Base-by-base conservation (phyloP, 116 monocot genomes). In the Iris pallida region DNA sequence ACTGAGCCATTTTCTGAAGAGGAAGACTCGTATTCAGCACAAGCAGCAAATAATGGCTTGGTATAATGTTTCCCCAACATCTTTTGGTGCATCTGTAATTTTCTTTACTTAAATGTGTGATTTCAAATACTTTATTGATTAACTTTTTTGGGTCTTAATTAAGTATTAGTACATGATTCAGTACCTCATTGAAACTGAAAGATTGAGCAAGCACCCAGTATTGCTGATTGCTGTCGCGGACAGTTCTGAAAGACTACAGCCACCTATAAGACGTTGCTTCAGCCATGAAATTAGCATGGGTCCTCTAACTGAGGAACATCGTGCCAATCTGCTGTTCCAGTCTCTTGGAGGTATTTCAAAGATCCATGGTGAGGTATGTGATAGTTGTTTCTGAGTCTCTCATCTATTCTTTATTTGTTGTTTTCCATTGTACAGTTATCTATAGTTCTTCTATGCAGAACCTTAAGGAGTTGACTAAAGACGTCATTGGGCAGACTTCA, bases 231-330 rank as follows among this genome's bases (percentile, higher is more conserved):
- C 97, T 55, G 63, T 79, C 45, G 90, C 90, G 17, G 76, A 84
- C 15, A 85, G 72, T 65, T 63, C 83, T 73, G 93, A 98, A 69
- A 82, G 68, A 61, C 53, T 93, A 20, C 87, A 85, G 69, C 78
- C 83, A 54, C 16, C 79, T 49, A 80, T 98, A 10, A 81, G 90
- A 45, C 81, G 93, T 40, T 98, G 97, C 68, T 98, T 98, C 69
- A 90, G 82, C 71, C 88, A 98, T 89, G 93, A 98, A 66, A 73
- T 93, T 53, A 78, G 66, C 68, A 86, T 98, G 87, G 59, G 40
- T 54, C 70, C 85, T 60, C 72, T 98, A 40, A 90, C 47, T 66
- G 98, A 98, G 67, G 68, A 48, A 16, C 87, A 97, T 45, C 78
- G 97, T 54, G 45, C 46, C 53, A 68, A 76, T 10, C 61, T 97